Conservation (phyloP, 257 asterid species). For the Solanum verrucosum region DNA sequence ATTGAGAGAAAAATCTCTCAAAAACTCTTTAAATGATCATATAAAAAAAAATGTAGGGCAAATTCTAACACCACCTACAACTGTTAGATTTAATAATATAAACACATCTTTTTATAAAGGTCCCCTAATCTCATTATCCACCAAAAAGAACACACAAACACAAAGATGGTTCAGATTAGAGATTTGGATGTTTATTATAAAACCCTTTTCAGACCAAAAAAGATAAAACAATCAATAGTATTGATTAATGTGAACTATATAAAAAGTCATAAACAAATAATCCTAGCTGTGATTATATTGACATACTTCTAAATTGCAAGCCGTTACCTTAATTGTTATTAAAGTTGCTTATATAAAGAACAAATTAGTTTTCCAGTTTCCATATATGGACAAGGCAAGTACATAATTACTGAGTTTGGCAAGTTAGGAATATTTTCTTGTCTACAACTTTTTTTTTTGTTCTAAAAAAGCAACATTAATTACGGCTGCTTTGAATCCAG, state of each 20-base stretch:
- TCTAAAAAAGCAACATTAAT: background rate
- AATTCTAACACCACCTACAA: background rate
- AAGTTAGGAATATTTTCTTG: conserved; percentile 12
- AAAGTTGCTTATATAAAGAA: background rate
- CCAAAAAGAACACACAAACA: background rate
- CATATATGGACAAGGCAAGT: background rate
- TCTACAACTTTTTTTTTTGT: background rate
- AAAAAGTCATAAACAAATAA: background rate
- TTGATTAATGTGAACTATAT: background rate
- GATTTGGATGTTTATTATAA: background rate
- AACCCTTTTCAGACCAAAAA: background rate
- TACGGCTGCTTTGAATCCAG: background rate
- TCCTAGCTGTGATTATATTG: background rate
- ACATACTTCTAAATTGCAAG: background rate
- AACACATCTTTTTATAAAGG: background rate
- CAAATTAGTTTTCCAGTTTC: background rate
- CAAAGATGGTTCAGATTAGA: background rate
- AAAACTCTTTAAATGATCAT: too few species aligned
- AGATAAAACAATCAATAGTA: background rate
- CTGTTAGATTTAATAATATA: background rate
- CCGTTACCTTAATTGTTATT: background rate
- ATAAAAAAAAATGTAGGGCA: background rate
- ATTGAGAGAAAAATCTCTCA: too few species aligned
- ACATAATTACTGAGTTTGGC: background rate
- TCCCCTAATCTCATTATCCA: background rate